These are phyloP conservation scores for Zea luxurians DNA, from an alignment of 176 grass and related monocot genomes.

Conservation along the genomic window DNA sequence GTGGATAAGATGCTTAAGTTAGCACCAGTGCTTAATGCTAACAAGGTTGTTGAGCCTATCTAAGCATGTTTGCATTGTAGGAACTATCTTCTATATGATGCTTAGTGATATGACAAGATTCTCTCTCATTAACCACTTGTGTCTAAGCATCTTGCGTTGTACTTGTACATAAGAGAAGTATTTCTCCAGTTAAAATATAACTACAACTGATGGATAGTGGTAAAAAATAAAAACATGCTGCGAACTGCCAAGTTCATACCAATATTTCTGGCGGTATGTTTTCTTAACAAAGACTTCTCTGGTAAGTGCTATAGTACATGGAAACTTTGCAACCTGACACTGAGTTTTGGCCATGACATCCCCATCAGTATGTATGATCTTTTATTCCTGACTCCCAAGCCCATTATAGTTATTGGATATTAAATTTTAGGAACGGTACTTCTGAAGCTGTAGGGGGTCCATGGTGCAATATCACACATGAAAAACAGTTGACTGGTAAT, in stretches of 20 bases:
- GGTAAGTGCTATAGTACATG: not conserved
- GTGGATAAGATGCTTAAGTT: not conserved
- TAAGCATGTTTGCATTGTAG: not conserved
- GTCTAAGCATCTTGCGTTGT: not conserved
- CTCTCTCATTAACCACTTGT: not conserved
- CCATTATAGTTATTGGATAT: not conserved
- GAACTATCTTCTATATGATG: not conserved
- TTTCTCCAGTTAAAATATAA: not conserved
- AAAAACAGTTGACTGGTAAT: not conserved
- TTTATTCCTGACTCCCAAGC: not conserved
- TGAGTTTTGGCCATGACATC: too few species aligned
- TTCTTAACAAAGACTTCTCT: not conserved
- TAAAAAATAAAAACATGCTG: not conserved
- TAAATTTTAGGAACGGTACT: not conserved
- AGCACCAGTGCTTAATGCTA: not conserved
- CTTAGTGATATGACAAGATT: not conserved
- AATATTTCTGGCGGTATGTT: not conserved
- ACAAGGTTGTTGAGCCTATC: not conserved
- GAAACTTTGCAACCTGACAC: not conserved
- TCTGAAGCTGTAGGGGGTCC: not conserved
- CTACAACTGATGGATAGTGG: not conserved
- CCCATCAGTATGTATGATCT: too few species aligned
- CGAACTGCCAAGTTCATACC: not conserved
- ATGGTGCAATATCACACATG: constrained; percentile 1
- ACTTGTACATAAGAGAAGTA: not conserved